A percentile compares a stretch with the other conserved stretches of the same genome.
Evolutionary conservation across 208 protist species (phyloP).

Genomic region (Crithidia bombi): DNA sequence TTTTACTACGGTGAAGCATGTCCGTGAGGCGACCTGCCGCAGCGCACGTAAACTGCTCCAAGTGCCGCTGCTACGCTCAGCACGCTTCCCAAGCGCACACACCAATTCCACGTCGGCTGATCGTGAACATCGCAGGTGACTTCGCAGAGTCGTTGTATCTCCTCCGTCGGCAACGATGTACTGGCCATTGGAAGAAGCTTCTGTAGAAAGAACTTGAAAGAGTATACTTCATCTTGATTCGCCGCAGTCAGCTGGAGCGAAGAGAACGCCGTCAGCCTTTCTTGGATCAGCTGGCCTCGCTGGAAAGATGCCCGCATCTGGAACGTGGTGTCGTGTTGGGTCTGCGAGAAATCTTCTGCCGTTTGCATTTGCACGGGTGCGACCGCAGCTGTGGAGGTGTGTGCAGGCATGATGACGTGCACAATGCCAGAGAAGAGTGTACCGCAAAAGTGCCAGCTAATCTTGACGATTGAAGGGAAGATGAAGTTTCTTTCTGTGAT

Average conservation of each 20-base stretch:
- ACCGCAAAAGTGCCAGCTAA: too few species aligned
- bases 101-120: conserved; percentile 9
- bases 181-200: neutral
- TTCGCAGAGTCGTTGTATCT: conserved; percentile 4
- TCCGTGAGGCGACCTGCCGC: neutral
- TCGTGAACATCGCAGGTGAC: neutral
- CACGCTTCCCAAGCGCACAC: conserved; percentile 6
- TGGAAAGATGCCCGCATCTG: too few species aligned
- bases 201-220: neutral
- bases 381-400: too few species aligned
- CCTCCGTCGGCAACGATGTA: neutral
- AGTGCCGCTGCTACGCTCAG: conserved; percentile 7
- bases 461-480: too few species aligned
- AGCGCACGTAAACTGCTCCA: conserved; percentile 8
- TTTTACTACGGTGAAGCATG: neutral
- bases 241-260: neutral
- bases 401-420: too few species aligned
- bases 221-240: neutral
- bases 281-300: neutral
- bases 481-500: too few species aligned
- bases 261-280: neutral
- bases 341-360: too few species aligned
- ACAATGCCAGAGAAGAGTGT: too few species aligned
- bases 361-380: too few species aligned
- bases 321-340: too few species aligned